Evolutionary conservation across 1,284 basidiomycete species (phyloP), one percentile per base, ranked within the genome.

Genomic region (Ustilago curta): DNA sequence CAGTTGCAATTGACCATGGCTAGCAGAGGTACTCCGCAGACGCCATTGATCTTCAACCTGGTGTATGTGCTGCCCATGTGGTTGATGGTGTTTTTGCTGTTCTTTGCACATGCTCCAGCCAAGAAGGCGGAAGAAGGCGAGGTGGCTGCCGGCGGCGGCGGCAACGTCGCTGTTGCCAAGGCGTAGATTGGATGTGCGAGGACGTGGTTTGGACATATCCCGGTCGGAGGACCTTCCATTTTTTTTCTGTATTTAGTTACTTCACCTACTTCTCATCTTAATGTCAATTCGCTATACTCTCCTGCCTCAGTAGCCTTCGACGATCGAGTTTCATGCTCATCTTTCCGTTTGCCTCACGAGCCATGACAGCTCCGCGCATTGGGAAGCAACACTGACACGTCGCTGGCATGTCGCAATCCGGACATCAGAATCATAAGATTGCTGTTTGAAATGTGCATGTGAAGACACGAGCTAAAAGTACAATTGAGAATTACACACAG

Each of bases 41-140:
- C 74, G 2, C 77, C 77, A 21, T 25, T 76, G 35, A 72, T 78
- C 39, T 77, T 78, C 49, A 78, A 78, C 27, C 45, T 78, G 57
- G 77, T 78, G 14, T 78, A 78, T 42, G 57, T 78, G 5, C 35
- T 78, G 19, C 77, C 77, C n/a, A 69, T 67, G 73, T 78, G 76
- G 76, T 37, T 78, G 27, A 73, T 72, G 73, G 65, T 76, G 2
- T 73, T 78, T 40, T 47, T 77, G 35, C 69, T 78, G 19, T 78
- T 78, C 73, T 78, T 78, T 42, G 70, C 72, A 2, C 76, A 78
- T 56, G 73, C 76, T 8, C 76, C 76, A 3, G 61, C 48, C 0
- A 54, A 49, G 37, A 67, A 70, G 58, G 58, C 62, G 29, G 48
- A 59, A 0, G 49, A 50, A 0, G 63, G 18, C 7, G 27, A 27